Percentiles rank a stretch among this genome's conserved stretches.
phyloP scores from a whole-genome alignment of 2,329 filamentous ascomycete species.

The Leptodontidium sp. region DNA sequence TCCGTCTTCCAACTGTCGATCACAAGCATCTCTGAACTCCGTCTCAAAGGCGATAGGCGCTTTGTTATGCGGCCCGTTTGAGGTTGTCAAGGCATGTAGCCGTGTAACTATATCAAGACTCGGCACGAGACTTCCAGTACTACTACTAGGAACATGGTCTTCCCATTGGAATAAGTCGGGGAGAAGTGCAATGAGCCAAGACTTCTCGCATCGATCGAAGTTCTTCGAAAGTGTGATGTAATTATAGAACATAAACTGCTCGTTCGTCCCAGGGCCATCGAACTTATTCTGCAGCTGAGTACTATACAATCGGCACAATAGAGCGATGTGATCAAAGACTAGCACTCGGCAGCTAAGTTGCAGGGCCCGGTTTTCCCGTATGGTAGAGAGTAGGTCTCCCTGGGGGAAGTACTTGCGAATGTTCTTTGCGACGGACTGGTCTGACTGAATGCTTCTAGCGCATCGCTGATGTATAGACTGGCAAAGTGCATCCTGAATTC shows the following conservation, averaged over 20 bases:
- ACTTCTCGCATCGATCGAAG: conserved; percentile 21
- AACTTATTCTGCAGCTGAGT: conserved; percentile 27
- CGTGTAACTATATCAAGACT: too few species aligned
- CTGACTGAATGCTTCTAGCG: conserved; percentile 24
- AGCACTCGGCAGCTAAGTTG: conserved; percentile 25
- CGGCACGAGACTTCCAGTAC: too few species aligned
- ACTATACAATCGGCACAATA: conserved; percentile 22
- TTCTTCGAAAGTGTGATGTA: conserved; percentile 25
- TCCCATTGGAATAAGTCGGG: conserved; percentile 25
- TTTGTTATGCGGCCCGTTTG: not conserved
- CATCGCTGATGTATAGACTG: conserved; percentile 23
- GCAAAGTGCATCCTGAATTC: conserved; percentile 27
- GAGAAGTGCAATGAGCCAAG: conserved; percentile 26
- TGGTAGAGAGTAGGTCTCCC: conserved; percentile 25
- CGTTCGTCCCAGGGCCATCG: conserved; percentile 19
- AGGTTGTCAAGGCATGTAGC: not conserved
- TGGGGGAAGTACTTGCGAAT: conserved; percentile 18
- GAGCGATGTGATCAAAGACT: conserved; percentile 24
- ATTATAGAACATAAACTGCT: conserved; percentile 28
- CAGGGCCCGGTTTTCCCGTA: conserved; percentile 25
- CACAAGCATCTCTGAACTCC: not conserved
- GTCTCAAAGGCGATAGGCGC: not conserved
- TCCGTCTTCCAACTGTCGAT: not conserved
- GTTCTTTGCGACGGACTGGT: conserved; percentile 22
- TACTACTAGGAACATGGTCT: not conserved